Evolutionary conservation across 164 flowering plant species (phyloP).

Genomic region (Echeveria elegans): DNA sequence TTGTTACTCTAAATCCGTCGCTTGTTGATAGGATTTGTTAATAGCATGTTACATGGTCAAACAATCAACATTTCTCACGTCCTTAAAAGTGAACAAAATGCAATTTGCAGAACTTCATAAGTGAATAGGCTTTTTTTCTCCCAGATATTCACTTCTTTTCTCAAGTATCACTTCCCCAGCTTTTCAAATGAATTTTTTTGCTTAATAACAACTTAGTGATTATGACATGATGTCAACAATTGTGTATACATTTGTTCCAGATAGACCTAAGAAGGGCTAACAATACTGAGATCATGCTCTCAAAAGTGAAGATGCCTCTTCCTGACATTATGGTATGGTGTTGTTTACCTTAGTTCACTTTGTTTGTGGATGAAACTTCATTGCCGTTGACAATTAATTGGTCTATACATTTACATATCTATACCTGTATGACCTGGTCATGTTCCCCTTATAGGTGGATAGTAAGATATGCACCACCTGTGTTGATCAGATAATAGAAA

Average conservation of each 20-base stretch:
- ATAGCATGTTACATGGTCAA: no score
- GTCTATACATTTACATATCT: background rate
- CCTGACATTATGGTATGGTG: slow-evolving; percentile 79
- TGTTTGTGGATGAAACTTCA: background rate
- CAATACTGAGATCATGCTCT: slow-evolving; percentile 88
- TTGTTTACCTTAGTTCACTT: background rate
- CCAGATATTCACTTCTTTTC: no score
- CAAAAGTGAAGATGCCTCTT: slow-evolving; percentile 87
- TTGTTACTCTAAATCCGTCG: no score
- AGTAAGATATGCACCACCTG: no score
- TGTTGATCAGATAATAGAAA: no score
- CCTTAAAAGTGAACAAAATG: no score
- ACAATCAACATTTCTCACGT: no score
- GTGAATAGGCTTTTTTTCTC: no score
- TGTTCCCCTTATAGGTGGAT: no score
- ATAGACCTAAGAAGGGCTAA: slow-evolving; percentile 76
- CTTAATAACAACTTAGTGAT: background rate
- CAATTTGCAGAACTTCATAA: no score
- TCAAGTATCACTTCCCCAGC: background rate
- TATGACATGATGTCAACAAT: slow-evolving; percentile 8
- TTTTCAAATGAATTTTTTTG: background rate
- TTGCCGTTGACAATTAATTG: background rate
- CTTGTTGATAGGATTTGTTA: no score
- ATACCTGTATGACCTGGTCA: no score
- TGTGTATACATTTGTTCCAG: slow-evolving; percentile 23